phyloP scores from a whole-genome alignment of 805 yeast genomes.

The Saturnispora halmiae region DNA sequence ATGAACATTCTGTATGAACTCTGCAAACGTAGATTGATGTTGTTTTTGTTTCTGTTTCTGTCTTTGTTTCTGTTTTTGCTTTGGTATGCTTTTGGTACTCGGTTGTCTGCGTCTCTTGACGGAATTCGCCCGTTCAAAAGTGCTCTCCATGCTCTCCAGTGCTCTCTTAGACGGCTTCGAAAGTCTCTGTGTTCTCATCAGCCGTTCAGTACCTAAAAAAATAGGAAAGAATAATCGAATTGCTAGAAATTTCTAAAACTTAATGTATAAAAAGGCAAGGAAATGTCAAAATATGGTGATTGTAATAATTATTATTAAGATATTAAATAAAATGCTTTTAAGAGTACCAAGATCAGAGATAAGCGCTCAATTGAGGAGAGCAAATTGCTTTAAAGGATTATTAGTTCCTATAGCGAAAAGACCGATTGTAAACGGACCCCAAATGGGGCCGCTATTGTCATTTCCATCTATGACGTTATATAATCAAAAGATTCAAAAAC shows the following conservation, averaged over 20 bases:
- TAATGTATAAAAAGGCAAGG: background rate
- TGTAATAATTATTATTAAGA: background rate
- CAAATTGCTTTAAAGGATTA: background rate
- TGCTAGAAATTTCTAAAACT: slow-evolving; percentile 1
- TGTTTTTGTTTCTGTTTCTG: slow-evolving; percentile 8
- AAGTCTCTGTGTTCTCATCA: slow-evolving; percentile 1
- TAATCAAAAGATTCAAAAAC: too few species aligned
- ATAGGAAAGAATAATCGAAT: background rate
- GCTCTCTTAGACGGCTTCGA: background rate
- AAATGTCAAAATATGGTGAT: background rate
- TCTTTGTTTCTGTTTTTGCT: background rate
- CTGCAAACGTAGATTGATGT: slow-evolving; percentile 22
- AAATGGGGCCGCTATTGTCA: too few species aligned
- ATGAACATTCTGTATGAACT: slow-evolving; percentile 21
- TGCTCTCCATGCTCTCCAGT: background rate
- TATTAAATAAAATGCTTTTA: background rate
- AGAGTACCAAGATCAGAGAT: background rate
- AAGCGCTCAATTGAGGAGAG: background rate
- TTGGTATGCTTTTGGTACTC: background rate
- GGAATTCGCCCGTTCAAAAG: background rate
- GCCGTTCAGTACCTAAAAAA: background rate
- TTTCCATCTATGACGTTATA: too few species aligned
- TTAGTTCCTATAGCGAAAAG: background rate
- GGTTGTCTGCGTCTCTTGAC: background rate
- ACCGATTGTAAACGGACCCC: too few species aligned